Base-by-base conservation (phyloP, 306 rosid species). In the Pyrus pyrifolia region DNA sequence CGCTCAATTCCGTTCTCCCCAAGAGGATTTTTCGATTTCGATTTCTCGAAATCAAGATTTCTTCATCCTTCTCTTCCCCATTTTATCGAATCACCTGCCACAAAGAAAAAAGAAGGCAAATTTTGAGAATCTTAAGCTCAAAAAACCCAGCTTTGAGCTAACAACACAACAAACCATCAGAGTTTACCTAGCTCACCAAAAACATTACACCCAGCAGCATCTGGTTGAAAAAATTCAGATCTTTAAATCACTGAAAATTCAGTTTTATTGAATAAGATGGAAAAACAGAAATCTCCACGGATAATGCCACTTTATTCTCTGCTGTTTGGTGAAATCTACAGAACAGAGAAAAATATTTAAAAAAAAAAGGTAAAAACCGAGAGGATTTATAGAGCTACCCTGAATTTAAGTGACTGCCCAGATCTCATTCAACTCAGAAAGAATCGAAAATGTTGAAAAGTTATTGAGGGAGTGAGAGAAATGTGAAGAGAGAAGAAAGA, bases 291-390 rank as follows among this genome's bases (percentile, higher is more conserved):
- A 55, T 74, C 60, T 61, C 57, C 82, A 65, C 69, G 15, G 49
- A 55, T 68, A 73, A 79, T 73, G 82, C 74, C 74, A 79, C 82
- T 63, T 66, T 66, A 46, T 72, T 72, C 73, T 76, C 74, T 55
- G 45, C 33, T 40, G 55, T 66, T 76, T 18, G 67, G 67, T 52
- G 11, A 11, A 72, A 35, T 59, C 68, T 31, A 15, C 18, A 4
- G 55, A 17, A 15, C 21, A 5, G 55, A 49, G 55, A 35, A 35
- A 35, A 35, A 35, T 5, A 45, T 14, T 31, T 31, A 4, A 8
- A 31, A 40, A 62, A 23, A 72, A 27, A 6, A 17, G 33, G 44
- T 18, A 52, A 78, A 64, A 27, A 12, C 66, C n/a, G 25, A 51
- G 6, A 65, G 69, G n/a, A 31, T 60, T 21, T 29, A 52, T 61